Percentiles rank a stretch among this genome's conserved stretches.
These are phyloP conservation scores for Hymenoscyphus repandus DNA, from an alignment of 2,329 filamentous ascomycete genomes.

Conservation along the genomic window DNA sequence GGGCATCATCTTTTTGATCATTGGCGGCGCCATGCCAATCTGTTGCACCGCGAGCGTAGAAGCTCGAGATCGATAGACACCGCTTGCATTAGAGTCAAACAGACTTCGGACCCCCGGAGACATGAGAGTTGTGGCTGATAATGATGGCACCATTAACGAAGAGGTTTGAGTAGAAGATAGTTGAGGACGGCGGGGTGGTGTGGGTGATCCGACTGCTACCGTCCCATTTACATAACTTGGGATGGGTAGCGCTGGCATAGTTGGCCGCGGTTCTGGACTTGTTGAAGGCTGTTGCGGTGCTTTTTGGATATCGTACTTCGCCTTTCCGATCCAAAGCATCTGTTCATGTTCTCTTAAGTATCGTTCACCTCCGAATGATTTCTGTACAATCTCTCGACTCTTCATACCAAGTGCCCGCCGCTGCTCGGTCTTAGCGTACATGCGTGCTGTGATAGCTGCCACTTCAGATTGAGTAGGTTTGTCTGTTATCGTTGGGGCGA, in stretches of 20 bases:
- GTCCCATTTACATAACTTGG: constrained; percentile 7
- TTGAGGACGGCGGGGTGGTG: background rate
- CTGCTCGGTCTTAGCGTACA: constrained; percentile 52
- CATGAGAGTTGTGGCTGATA: constrained; percentile 14
- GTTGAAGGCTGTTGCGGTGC: background rate
- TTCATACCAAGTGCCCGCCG: constrained; percentile 53
- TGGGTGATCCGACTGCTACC: background rate
- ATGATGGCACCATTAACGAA: constrained; percentile 12
- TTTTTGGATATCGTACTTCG: constrained; percentile 3
- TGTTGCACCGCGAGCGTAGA: background rate
- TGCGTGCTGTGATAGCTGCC: constrained; percentile 45
- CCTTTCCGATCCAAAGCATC: constrained; percentile 46
- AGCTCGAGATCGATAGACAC: constrained; percentile 3
- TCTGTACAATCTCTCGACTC: constrained; percentile 52
- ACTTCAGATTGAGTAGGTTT: constrained; percentile 46
- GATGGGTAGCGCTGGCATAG: constrained; percentile 8
- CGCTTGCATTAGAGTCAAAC: constrained; percentile 10
- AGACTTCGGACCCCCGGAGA: constrained; percentile 11
- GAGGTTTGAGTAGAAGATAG: constrained; percentile 12
- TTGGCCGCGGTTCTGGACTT: constrained; percentile 7
- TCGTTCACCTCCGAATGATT: constrained; percentile 52
- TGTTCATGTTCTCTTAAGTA: constrained; percentile 60
- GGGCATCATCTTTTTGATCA: constrained; percentile 11
- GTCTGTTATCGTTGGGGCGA: constrained; percentile 25
- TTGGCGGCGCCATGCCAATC: background rate